Evolutionary conservation across 306 rosid genomes (phyloP).

Genomic region (Myrica gale): DNA sequence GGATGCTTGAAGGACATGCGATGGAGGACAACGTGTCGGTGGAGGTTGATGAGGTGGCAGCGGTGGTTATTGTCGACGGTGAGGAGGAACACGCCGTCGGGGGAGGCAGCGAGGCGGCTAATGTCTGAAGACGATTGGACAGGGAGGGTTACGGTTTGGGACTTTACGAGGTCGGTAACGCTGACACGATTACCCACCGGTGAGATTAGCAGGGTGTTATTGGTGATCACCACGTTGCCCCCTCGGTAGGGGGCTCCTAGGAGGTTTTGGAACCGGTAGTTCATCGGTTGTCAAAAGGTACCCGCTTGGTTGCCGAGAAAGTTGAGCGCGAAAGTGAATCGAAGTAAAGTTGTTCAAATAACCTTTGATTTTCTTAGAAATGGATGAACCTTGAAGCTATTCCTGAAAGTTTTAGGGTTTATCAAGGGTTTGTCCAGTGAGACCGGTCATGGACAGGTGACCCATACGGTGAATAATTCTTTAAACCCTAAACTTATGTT

Average conservation of each 20-base stretch:
- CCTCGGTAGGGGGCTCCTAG: constrained; percentile 67
- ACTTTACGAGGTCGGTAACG: constrained; percentile 58
- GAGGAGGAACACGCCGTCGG: constrained; percentile 71
- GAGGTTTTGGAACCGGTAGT: constrained; percentile 83
- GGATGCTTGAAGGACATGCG: constrained; percentile 73
- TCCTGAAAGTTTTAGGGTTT: constrained; percentile 22
- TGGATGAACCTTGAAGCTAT: background rate
- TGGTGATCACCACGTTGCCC: constrained; percentile 57
- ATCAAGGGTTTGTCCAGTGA: constrained; percentile 16
- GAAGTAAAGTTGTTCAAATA: background rate
- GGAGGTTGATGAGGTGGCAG: constrained; percentile 79
- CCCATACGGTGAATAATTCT: background rate
- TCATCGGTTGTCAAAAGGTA: constrained; percentile 40
- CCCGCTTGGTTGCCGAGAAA: background rate
- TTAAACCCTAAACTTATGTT: no score
- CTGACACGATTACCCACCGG: constrained; percentile 86
- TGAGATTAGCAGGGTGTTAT: constrained; percentile 60
- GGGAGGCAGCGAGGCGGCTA: constrained; percentile 47
- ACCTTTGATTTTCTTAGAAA: background rate
- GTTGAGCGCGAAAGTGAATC: background rate
- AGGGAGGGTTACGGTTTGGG: constrained; percentile 68
- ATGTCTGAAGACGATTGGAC: constrained; percentile 75
- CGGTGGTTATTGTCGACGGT: constrained; percentile 71
- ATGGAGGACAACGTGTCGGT: constrained; percentile 80
- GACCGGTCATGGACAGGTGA: background rate